These are phyloP conservation scores for Pythium brachiatum DNA, from an alignment of 352 stramenopile genomes.

Conservation along the genomic window DNA sequence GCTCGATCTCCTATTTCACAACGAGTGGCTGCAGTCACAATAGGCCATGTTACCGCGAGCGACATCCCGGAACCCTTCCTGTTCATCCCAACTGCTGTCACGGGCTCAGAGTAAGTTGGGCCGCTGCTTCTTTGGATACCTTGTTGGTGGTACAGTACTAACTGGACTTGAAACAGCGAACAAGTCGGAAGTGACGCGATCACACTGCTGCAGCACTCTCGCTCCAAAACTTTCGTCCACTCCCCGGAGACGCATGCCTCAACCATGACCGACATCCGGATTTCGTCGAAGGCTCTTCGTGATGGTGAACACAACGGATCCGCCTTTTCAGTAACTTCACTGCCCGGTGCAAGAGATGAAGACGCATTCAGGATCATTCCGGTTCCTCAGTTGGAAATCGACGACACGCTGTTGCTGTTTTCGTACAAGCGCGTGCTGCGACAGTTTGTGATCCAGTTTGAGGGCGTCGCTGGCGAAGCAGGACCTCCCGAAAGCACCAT, in stretches of 20 bases:
- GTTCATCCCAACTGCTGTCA: slow-evolving; percentile 56
- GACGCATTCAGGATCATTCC: slow-evolving; percentile 65
- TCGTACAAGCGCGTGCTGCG: slow-evolving; percentile 51
- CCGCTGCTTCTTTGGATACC: background rate
- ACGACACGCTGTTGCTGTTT: slow-evolving; percentile 57
- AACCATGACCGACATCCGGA: slow-evolving; percentile 58
- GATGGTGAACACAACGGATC: slow-evolving; percentile 22
- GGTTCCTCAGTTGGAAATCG: slow-evolving; percentile 44
- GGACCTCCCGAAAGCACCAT: background rate
- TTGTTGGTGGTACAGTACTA: slow-evolving; percentile 1
- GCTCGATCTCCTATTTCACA: slow-evolving; percentile 24
- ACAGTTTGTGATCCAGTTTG: slow-evolving; percentile 43
- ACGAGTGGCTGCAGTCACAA: slow-evolving; percentile 5
- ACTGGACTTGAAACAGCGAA: slow-evolving; percentile 24
- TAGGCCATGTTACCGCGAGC: slow-evolving; percentile 35
- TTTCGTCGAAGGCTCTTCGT: slow-evolving; percentile 55
- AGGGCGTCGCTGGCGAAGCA: background rate
- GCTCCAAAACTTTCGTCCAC: slow-evolving; percentile 54
- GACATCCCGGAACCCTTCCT: slow-evolving; percentile 45
- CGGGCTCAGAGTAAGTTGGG: slow-evolving; percentile 47
- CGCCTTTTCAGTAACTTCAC: slow-evolving; percentile 44
- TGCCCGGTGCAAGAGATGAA: slow-evolving; percentile 57
- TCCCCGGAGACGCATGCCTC: slow-evolving; percentile 64
- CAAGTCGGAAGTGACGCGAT: slow-evolving; percentile 51
- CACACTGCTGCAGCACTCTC: slow-evolving; percentile 55